phyloP scores from a whole-genome alignment of 139 green algal genomes.

The Limnomonas spitsbergensis region DNA sequence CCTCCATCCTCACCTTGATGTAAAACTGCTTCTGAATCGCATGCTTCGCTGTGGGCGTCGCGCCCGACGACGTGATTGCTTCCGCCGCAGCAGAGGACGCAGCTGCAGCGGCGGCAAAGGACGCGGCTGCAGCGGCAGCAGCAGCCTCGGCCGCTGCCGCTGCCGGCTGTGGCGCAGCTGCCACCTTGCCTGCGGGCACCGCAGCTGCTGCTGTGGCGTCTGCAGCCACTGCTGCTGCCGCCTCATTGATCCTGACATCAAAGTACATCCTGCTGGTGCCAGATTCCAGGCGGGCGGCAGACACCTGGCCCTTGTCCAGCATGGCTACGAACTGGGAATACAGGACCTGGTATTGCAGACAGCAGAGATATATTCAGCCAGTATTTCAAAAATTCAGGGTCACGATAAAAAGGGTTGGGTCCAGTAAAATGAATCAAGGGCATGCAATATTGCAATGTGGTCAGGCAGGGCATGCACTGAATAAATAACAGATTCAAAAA shows the following conservation, averaged over 20 bases:
- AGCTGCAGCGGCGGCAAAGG: neutral
- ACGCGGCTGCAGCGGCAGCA: neutral
- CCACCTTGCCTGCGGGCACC: too few species aligned
- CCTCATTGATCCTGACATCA: slow-evolving; percentile 35
- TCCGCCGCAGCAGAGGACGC: neutral
- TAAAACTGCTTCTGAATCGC: neutral
- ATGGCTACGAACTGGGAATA: slow-evolving; percentile 78
- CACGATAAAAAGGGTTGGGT: too few species aligned
- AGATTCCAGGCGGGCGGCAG: slow-evolving; percentile 63
- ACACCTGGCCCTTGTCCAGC: slow-evolving; percentile 57
- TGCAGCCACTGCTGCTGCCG: too few species aligned
- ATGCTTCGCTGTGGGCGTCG: neutral
- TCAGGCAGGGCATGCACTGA: too few species aligned
- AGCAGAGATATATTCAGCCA: too few species aligned
- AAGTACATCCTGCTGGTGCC: slow-evolving; percentile 63
- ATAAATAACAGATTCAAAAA: too few species aligned
- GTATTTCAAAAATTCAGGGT: too few species aligned
- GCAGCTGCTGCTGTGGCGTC: neutral
- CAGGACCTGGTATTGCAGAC: too few species aligned
- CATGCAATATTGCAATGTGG: too few species aligned
- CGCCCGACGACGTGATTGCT: neutral
- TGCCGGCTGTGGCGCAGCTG: neutral
- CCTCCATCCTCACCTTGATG: slow-evolving; percentile 14
- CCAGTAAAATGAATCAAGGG: too few species aligned
- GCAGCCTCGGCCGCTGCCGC: neutral